Percentiles rank a stretch among this genome's conserved stretches.
These are phyloP conservation scores for Aphanoascus verrucosus DNA, from an alignment of 2,329 filamentous ascomycete genomes.

Conservation along the genomic window DNA sequence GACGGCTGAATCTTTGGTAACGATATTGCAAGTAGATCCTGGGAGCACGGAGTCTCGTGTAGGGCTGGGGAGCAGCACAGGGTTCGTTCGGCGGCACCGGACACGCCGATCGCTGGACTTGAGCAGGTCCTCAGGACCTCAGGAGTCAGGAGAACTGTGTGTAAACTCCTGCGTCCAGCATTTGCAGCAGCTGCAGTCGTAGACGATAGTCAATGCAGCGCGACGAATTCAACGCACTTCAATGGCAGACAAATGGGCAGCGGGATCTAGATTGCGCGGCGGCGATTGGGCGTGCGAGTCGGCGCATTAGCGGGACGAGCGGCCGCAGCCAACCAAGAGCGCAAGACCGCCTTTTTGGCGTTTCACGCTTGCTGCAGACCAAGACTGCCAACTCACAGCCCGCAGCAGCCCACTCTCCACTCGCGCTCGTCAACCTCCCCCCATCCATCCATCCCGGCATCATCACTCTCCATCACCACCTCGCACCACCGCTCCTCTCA, in stretches of 20 bases:
- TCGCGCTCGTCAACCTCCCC: not conserved
- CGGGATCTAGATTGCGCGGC: slow-evolving; percentile 1
- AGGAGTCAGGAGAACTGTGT: too few species aligned
- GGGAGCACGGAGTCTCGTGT: too few species aligned
- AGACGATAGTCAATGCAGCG: too few species aligned
- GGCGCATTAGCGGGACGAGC: not conserved
- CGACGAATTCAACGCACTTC: too few species aligned
- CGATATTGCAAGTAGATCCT: too few species aligned
- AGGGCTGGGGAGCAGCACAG: too few species aligned
- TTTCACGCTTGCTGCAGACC: not conserved
- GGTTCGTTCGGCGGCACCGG: too few species aligned
- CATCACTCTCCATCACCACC: slow-evolving; percentile 8
- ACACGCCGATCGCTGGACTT: too few species aligned
- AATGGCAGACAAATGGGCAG: not conserved
- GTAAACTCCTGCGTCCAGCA: too few species aligned
- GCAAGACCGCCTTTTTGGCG: not conserved
- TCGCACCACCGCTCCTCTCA: slow-evolving; percentile 5
- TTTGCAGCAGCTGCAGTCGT: too few species aligned
- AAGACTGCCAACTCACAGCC: slow-evolving; percentile 12
- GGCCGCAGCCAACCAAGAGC: slow-evolving; percentile 1
- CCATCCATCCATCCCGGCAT: slow-evolving; percentile 5
- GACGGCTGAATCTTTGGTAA: too few species aligned
- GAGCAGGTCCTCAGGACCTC: too few species aligned
- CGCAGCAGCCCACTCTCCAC: not conserved
- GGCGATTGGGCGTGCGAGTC: not conserved